Conservation (phyloP, 768 basidiomycete genomes). For the Amanita rubescens region DNA sequence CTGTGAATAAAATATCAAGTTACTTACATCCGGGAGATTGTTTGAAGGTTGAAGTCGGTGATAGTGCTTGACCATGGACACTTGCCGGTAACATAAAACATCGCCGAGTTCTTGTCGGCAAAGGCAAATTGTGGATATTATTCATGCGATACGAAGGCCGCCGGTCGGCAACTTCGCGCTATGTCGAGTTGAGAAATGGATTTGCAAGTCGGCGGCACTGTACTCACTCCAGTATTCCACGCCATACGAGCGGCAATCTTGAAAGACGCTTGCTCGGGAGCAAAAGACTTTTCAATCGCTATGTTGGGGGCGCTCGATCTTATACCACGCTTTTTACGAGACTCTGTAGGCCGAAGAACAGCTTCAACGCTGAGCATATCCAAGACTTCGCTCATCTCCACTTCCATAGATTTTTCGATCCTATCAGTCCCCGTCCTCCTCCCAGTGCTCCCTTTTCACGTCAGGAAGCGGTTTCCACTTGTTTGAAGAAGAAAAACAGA, state of each 20-base stretch:
- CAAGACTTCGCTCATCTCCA: not conserved
- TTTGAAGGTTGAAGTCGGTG: slow-evolving; percentile 27
- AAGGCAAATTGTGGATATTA: not conserved
- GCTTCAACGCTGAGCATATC: not conserved
- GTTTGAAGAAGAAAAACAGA: too few species aligned
- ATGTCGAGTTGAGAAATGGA: too few species aligned
- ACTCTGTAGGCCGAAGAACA: not conserved
- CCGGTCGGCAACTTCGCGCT: too few species aligned
- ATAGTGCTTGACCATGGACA: slow-evolving; percentile 7
- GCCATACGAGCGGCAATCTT: not conserved
- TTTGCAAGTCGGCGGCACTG: too few species aligned
- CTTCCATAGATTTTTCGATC: too few species aligned
- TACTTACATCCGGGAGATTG: slow-evolving; percentile 37
- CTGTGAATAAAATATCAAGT: not conserved
- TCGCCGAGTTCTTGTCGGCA: not conserved
- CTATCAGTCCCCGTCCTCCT: too few species aligned
- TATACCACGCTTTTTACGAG: not conserved
- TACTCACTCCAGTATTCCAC: not conserved
- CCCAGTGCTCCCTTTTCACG: not conserved
- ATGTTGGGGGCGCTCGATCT: not conserved
- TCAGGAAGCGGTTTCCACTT: not conserved
- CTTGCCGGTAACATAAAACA: not conserved
- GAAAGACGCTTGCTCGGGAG: not conserved
- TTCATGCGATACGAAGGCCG: too few species aligned
- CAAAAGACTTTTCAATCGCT: not conserved